phyloP scores from a whole-genome alignment of 129 eudicot genomes.

The Flaveria linearis region DNA sequence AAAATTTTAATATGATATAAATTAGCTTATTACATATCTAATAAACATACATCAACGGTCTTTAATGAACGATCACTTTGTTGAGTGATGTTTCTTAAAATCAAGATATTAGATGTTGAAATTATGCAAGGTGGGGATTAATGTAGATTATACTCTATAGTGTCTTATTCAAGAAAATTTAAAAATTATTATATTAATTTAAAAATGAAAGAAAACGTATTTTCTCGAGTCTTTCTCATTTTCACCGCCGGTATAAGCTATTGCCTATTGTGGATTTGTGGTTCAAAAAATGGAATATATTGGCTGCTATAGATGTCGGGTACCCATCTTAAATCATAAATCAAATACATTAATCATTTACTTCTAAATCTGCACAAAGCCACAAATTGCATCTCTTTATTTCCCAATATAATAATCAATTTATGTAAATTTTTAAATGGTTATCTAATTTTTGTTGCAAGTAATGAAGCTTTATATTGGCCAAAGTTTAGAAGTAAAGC shows the following conservation, averaged over 20 bases:
- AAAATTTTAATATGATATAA: too few relatives aligned
- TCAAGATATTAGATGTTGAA: too few relatives aligned
- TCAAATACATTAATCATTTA: slow-evolving; percentile 15
- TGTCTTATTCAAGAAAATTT: background rate
- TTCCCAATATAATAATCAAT: background rate
- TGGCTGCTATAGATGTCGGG: background rate
- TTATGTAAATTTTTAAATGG: background rate
- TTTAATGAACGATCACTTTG: too few relatives aligned
- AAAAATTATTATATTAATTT: background rate
- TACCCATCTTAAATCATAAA: background rate
- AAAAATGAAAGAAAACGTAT: too few relatives aligned
- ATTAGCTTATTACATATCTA: too few relatives aligned
- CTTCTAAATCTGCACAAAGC: background rate
- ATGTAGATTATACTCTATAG: too few relatives aligned
- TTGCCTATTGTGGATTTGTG: background rate
- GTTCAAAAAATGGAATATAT: slow-evolving; percentile 6
- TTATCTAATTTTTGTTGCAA: background rate
- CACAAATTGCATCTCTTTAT: background rate
- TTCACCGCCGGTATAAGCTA: background rate
- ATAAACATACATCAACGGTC: too few relatives aligned
- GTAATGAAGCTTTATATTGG: background rate
- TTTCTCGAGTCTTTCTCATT: background rate
- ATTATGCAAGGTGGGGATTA: too few relatives aligned
- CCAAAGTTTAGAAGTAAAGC: slow-evolving; percentile 3
- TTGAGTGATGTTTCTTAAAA: too few relatives aligned